phyloP scores from a whole-genome alignment of 352 stramenopile species.

The Phytophthora sansomeana region DNA sequence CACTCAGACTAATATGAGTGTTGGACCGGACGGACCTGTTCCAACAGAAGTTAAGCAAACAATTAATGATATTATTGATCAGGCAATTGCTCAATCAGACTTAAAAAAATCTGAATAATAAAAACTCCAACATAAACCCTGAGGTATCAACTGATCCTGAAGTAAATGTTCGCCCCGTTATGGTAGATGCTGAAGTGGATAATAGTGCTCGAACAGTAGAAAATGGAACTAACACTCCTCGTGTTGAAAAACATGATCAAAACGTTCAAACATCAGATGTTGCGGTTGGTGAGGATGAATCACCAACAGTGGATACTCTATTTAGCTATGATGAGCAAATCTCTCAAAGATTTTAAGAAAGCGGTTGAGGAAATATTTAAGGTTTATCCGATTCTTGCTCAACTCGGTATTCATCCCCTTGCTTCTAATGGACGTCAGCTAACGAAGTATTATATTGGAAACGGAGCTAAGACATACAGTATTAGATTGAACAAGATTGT shows the following conservation, averaged over 20 bases:
- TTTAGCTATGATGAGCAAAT: background rate
- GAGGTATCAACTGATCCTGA: background rate
- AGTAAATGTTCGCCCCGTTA: too few species aligned
- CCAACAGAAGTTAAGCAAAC: too few species aligned
- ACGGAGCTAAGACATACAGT: slow-evolving; percentile 15
- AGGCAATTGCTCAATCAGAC: too few species aligned
- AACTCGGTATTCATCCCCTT: slow-evolving; percentile 18
- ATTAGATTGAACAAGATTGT: slow-evolving; percentile 20
- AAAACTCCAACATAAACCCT: slow-evolving; percentile 20
- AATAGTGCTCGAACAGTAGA: too few species aligned
- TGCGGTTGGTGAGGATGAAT: background rate
- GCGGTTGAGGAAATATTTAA: slow-evolving; percentile 18
- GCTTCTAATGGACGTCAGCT: slow-evolving; percentile 15
- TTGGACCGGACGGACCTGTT: too few species aligned
- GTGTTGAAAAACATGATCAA: too few species aligned
- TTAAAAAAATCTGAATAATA: slow-evolving; percentile 17
- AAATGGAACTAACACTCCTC: too few species aligned
- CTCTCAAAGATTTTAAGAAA: slow-evolving; percentile 12
- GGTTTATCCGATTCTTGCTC: slow-evolving; percentile 24
- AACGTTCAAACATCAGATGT: too few species aligned
- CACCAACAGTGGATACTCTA: background rate
- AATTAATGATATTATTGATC: too few species aligned
- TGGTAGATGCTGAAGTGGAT: too few species aligned
- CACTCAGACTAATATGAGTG: slow-evolving; percentile 6
- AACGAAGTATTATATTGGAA: slow-evolving; percentile 24